phyloP scores from a whole-genome alignment of 139 green algal species.

The Nannochloris sp. region DNA sequence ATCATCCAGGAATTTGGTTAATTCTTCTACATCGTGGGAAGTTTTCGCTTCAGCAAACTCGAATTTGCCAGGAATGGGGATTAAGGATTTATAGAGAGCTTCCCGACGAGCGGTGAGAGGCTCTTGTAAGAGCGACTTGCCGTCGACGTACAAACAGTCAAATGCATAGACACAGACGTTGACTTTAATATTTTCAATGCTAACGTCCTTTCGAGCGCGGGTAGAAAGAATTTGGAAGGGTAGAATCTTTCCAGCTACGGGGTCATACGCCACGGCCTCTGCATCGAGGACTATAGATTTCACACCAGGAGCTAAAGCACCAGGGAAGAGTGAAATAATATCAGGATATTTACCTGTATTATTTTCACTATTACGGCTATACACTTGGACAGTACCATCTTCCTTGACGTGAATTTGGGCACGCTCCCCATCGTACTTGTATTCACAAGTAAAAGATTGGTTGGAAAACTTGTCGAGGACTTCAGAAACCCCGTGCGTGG shows the following conservation, averaged over 20 bases:
- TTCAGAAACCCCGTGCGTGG: slow-evolving; percentile 73
- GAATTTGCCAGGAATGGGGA: slow-evolving; percentile 60
- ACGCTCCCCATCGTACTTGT: slow-evolving; percentile 98
- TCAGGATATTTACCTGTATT: slow-evolving; percentile 93
- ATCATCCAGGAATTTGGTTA: slow-evolving; percentile 85
- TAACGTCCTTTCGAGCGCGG: slow-evolving; percentile 85
- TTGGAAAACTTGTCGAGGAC: slow-evolving; percentile 88
- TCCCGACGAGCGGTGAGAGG: slow-evolving; percentile 68
- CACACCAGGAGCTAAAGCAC: slow-evolving; percentile 23
- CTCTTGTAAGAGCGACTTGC: slow-evolving; percentile 62
- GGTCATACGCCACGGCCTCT: slow-evolving; percentile 88
- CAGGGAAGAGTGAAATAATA: slow-evolving; percentile 56
- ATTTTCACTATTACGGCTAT: slow-evolving; percentile 85
- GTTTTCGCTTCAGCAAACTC: slow-evolving; percentile 72
- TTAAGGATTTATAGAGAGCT: slow-evolving; percentile 61
- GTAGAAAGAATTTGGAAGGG: slow-evolving; percentile 94
- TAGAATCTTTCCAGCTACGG: slow-evolving; percentile 65
- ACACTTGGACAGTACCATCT: slow-evolving; percentile 58
- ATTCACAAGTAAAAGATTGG: slow-evolving; percentile 91
- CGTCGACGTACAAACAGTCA: slow-evolving; percentile 96
- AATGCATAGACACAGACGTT: slow-evolving; percentile 87
- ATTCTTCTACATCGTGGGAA: slow-evolving; percentile 78
- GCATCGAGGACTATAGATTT: slow-evolving; percentile 81
- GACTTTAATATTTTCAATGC: slow-evolving; percentile 77
- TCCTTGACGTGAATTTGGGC: slow-evolving; percentile 76